These are phyloP conservation scores for Prinsepia uniflora DNA, from an alignment of 306 rosid species.

Conservation along the genomic window DNA sequence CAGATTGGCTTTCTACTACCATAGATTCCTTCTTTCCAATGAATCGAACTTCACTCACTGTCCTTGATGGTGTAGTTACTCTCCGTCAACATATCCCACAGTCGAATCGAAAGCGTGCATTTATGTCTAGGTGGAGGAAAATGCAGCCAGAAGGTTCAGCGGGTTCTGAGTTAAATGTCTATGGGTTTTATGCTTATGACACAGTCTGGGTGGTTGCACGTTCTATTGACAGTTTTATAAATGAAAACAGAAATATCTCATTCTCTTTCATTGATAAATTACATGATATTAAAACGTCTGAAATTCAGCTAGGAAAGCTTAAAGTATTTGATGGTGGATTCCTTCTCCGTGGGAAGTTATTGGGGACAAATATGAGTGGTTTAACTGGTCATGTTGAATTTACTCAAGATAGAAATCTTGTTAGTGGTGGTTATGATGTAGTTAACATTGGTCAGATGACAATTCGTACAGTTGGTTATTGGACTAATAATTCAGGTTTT, in stretches of 20 bases:
- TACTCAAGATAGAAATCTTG: constrained; percentile 46
- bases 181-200: constrained; percentile 80
- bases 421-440: constrained; percentile 65
- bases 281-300: constrained; percentile 28
- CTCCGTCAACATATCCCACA: constrained; percentile 70
- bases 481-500: constrained; percentile 67
- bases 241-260: constrained; percentile 44
- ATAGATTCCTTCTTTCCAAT: constrained; percentile 49
- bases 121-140: constrained; percentile 57
- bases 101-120: constrained; percentile 45
- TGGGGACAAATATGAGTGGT: constrained; percentile 63
- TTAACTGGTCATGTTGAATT: constrained; percentile 64
- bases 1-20: constrained; percentile 85
- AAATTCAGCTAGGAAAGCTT: constrained; percentile 55
- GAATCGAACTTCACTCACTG: constrained; percentile 37
- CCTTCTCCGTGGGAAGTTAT: constrained; percentile 46
- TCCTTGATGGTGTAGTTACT: constrained; percentile 75
- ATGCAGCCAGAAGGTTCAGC: constrained; percentile 39
- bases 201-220: constrained; percentile 74
- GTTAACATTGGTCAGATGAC: constrained; percentile 54
- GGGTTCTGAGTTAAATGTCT: constrained; percentile 46
- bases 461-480: constrained; percentile 57
- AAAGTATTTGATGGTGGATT: constrained; percentile 66
- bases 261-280: constrained; percentile 41
- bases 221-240: constrained; percentile 51